Base-by-base conservation (phyloP, 1,139 yeast genomes). In the Pichia sorboxylosa region DNA sequence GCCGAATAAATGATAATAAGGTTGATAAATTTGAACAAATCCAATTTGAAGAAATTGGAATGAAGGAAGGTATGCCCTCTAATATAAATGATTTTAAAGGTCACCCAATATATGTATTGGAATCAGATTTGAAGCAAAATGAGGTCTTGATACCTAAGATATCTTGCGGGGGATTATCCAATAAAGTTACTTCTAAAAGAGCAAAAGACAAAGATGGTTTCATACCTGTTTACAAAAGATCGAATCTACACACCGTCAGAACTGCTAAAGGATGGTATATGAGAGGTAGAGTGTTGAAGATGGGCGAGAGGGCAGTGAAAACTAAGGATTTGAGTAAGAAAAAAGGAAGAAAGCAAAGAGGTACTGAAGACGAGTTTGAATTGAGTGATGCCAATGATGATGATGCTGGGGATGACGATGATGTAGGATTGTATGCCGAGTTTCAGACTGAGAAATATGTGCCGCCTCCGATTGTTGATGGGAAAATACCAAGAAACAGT, bases 191-290 rank as follows among this genome's bases (percentile, higher is more conserved):
- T 27, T 53, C 56, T 24, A 47, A 47, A 16, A 59, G 55, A 25
- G 55, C 48, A 34, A 23, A 23, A 23, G 6, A 7, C 2, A 55
- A 47, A 2, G 44, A 39, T 54, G 42, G 63, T 42, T 50, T 66
- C 11, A 50, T 67, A 1, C 66, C 72, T 2, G 87, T 90, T 0
- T 90, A 71, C 48, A 73, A 71, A 28, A 59, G 95, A 19, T 56
- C 68, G 1, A 72, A 77, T 45, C 85, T 92, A 2, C 63, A 71
- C 32, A 49, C 51, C 3, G 66, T 87, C 18, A 62, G 75, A 36
- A 74, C 92, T 0, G 83, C 94, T 0, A 73, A 73, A 44, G 84
- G 81, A 2, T 90, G 98, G 98, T 83, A 78, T 48, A 67, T 80
- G 58, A 58, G 67, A 32, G 99, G 98, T 0, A 59, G 95, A 18